Conservation (phyloP, 2,329 filamentous ascomycete species). For the Colletotrichum caudatum region DNA sequence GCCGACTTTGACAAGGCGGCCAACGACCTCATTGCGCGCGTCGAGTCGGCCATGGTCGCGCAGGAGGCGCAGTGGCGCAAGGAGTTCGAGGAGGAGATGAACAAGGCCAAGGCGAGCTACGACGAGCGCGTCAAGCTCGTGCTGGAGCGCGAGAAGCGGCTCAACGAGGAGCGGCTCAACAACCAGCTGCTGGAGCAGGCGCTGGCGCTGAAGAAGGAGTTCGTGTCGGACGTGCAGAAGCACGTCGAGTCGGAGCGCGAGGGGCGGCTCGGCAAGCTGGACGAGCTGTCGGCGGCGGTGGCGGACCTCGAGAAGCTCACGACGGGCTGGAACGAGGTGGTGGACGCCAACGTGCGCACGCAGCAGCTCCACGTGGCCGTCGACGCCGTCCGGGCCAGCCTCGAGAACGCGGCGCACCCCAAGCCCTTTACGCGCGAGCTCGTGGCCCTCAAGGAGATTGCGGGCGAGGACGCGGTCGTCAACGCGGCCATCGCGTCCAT, state of each 20-base stretch:
- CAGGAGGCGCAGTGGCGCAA: slow-evolving; percentile 87
- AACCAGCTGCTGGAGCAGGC: slow-evolving; percentile 94
- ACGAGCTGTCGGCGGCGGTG: slow-evolving; percentile 82
- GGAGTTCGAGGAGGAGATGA: slow-evolving; percentile 89
- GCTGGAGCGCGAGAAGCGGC: slow-evolving; percentile 80
- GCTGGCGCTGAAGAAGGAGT: slow-evolving; percentile 86
- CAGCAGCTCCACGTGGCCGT: slow-evolving; percentile 97
- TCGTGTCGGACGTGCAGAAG: slow-evolving; percentile 80
- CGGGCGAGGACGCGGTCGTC: slow-evolving; percentile 85
- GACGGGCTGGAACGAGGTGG: slow-evolving; percentile 87
- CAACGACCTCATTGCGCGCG: slow-evolving; percentile 86
- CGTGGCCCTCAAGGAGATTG: slow-evolving; percentile 93
- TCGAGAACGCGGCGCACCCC: slow-evolving; percentile 80
- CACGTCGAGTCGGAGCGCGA: slow-evolving; percentile 91
- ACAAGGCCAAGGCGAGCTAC: slow-evolving; percentile 81
- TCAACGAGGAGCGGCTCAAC: slow-evolving; percentile 84
- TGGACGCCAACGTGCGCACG: slow-evolving; percentile 90
- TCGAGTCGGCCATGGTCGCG: slow-evolving; percentile 83
- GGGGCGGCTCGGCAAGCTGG: slow-evolving; percentile 86
- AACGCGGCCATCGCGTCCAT: slow-evolving; percentile 96
- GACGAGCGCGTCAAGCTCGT: slow-evolving; percentile 83
- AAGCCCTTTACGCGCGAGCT: slow-evolving; percentile 92
- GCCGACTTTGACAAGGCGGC: slow-evolving; percentile 89
- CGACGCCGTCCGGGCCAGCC: slow-evolving; percentile 87
- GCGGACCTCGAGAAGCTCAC: slow-evolving; percentile 89